Evolutionary conservation across 192 early-diverging fungal species (phyloP).

Genomic region (Thamnidium elegans): DNA sequence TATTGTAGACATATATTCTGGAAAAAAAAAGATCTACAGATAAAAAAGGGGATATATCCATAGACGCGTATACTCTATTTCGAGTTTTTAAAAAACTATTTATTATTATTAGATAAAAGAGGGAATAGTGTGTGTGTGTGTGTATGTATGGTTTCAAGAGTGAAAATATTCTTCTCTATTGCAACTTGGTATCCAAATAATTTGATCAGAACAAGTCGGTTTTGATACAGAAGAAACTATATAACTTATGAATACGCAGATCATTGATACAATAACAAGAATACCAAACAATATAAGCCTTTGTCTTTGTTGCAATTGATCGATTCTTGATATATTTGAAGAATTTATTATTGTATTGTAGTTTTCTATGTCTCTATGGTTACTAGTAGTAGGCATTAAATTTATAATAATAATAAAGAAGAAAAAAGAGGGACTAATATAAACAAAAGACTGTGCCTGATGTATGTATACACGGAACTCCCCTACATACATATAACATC

Average conservation of each 20-base stretch:
- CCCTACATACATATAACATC: too few species aligned
- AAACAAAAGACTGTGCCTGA: background rate
- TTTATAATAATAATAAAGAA: background rate
- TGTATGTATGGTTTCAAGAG: too few species aligned
- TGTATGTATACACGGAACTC: background rate
- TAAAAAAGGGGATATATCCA: too few species aligned
- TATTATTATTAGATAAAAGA: background rate
- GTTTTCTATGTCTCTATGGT: background rate
- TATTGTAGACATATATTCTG: too few species aligned
- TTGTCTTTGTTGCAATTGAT: background rate
- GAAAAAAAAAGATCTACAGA: too few species aligned
- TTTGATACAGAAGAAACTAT: background rate
- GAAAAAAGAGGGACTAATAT: background rate
- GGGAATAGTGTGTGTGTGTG: too few species aligned
- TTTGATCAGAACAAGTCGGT: constrained; percentile 11
- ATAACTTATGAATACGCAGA: constrained; percentile 12
- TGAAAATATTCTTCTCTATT: constrained; percentile 11
- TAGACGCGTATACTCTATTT: too few species aligned
- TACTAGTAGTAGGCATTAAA: background rate
- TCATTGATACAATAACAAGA: constrained; percentile 1
- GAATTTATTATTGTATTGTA: background rate
- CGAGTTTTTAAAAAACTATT: background rate
- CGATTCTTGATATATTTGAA: background rate
- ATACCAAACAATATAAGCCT: constrained; percentile 8
- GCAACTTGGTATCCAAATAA: constrained; percentile 14